phyloP scores from a whole-genome alignment of 176 grass and related monocot species.

The sorghum (Sorghum bicolor) region Sorghum_bicolor_NCBIv3 NC_012872.2:66476001-66476500 shows the following conservation, averaged over 20 bases:
- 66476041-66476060: conserved; percentile 29
- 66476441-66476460: conserved; percentile 52
- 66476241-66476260: conserved; percentile 67
- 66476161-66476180: conserved; percentile 96
- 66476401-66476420: conserved; percentile 86
- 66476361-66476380: conserved; percentile 69
- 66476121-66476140: conserved; percentile 64
- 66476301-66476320: conserved; percentile 13
- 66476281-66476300: background rate
- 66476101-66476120: conserved; percentile 75
- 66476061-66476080: conserved; percentile 83
- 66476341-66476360: conserved; percentile 24
- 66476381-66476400: conserved; percentile 62
- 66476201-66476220: conserved; percentile 87
- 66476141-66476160: conserved; percentile 89
- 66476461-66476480: conserved; percentile 62
- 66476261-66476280: background rate
- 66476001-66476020: background rate
- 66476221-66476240: conserved; percentile 76
- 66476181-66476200: conserved; percentile 96
- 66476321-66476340: background rate
- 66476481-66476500: conserved; percentile 66
- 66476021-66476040: conserved; percentile 23
- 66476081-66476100: conserved; percentile 76
- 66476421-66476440: conserved; percentile 79